Conservation (phyloP, 1,284 basidiomycete genomes). For the Meira miltonrushii region DNA sequence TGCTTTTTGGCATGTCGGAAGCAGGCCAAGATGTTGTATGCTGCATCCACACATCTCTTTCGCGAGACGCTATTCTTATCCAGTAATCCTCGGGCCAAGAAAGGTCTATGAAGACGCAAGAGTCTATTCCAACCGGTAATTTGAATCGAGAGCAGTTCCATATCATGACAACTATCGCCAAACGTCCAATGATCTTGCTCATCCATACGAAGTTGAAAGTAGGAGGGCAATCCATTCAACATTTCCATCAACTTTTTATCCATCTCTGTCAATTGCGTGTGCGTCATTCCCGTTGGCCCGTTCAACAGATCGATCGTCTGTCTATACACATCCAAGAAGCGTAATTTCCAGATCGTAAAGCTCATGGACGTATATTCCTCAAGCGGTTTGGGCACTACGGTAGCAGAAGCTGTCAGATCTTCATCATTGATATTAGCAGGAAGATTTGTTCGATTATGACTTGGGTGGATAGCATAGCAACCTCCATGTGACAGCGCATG, state of each 20-base stretch:
- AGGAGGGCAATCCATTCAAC: conserved; percentile 19
- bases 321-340: conserved; percentile 35
- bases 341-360: conserved; percentile 33
- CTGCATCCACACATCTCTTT: conserved; percentile 27
- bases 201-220: conserved; percentile 17
- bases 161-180: conserved; percentile 16
- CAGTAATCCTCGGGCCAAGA: conserved; percentile 36
- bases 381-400: background rate
- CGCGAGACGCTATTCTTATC: conserved; percentile 28
- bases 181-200: conserved; percentile 5
- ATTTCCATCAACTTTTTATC: conserved; percentile 21
- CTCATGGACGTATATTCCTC: conserved; percentile 31
- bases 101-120: conserved; percentile 43
- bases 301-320: conserved; percentile 30
- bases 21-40: conserved; percentile 20
- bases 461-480: conserved; percentile 39
- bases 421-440: conserved; percentile 43
- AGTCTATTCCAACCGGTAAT: conserved; percentile 47
- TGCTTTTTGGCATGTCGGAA: conserved; percentile 19
- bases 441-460: conserved; percentile 38
- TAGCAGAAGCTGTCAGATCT: background rate
- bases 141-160: conserved; percentile 43
- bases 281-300: conserved; percentile 12
- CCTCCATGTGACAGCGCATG: conserved; percentile 41
- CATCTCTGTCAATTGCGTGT: conserved; percentile 21